Evolutionary conservation across 768 basidiomycete species (phyloP).

Genomic region (Tulasnella sp.): DNA sequence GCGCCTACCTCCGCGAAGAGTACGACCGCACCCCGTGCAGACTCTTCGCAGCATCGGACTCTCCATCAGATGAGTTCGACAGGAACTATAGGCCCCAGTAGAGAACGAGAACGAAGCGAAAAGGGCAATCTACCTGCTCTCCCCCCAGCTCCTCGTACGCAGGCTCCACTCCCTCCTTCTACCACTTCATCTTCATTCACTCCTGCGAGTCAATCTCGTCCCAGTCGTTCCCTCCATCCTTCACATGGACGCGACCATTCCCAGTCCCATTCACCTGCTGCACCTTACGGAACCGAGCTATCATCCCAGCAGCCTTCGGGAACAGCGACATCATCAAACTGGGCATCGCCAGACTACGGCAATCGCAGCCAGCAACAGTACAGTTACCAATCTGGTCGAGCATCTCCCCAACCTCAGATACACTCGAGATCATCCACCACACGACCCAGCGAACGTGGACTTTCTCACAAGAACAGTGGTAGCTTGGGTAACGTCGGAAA

Average conservation of each 20-base stretch:
- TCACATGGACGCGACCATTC: conserved; percentile 37
- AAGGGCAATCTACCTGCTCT: conserved; percentile 43
- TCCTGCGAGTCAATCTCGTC: conserved; percentile 22
- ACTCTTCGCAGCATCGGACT: conserved; percentile 6
- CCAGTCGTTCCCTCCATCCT: conserved; percentile 26
- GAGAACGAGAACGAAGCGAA: conserved; percentile 19
- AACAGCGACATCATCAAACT: conserved; percentile 5
- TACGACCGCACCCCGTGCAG: conserved; percentile 23
- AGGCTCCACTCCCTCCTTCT: conserved; percentile 45
- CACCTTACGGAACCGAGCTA: conserved; percentile 29
- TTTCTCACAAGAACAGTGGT: conserved; percentile 9
- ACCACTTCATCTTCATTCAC: conserved; percentile 27
- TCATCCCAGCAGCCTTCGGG: conserved; percentile 30
- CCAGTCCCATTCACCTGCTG: conserved; percentile 42
- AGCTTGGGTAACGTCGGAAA: conserved; percentile 8
- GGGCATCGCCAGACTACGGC: conserved; percentile 30
- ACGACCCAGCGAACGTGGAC: not conserved
- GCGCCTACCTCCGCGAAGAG: conserved; percentile 28
- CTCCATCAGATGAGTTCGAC: conserved; percentile 5
- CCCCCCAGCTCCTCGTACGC: conserved; percentile 57
- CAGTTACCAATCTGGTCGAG: conserved; percentile 23
- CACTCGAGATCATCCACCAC: conserved; percentile 1
- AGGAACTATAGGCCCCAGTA: conserved; percentile 27
- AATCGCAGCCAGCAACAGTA: conserved; percentile 41
- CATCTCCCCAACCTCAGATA: conserved; percentile 7